phyloP scores from a whole-genome alignment of 2,329 filamentous ascomycete genomes.

The Orbilia oligospora region DNA sequence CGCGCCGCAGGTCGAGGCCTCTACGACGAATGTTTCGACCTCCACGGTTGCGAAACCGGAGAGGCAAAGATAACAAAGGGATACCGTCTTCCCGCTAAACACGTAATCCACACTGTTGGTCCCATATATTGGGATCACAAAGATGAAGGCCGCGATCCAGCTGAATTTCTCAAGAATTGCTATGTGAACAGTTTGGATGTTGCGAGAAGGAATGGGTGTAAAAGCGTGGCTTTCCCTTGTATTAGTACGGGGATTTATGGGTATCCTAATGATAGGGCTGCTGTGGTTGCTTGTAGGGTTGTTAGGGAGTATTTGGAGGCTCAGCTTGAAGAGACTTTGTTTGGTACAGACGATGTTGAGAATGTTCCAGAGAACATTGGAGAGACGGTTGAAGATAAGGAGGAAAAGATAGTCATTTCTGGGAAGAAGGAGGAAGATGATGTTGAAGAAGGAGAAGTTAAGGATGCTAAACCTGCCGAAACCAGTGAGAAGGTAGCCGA shows the following conservation, averaged over 20 bases:
- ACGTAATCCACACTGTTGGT: slow-evolving; percentile 91
- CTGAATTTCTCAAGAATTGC: slow-evolving; percentile 72
- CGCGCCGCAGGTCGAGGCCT: slow-evolving; percentile 80
- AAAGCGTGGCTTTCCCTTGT: slow-evolving; percentile 83
- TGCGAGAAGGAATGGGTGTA: slow-evolving; percentile 77
- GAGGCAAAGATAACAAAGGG: slow-evolving; percentile 85
- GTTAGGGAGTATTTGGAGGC: slow-evolving; percentile 71
- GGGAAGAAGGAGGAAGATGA: not conserved
- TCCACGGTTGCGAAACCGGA: slow-evolving; percentile 83
- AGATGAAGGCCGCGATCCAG: slow-evolving; percentile 66
- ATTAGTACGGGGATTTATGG: slow-evolving; percentile 93
- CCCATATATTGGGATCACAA: slow-evolving; percentile 76
- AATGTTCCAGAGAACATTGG: slow-evolving; percentile 4
- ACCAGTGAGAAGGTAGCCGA: not conserved
- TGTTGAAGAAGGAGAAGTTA: not conserved
- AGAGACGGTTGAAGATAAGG: slow-evolving; percentile 3
- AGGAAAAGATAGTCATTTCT: not conserved
- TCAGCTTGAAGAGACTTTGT: slow-evolving; percentile 61
- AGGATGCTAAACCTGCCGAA: not conserved
- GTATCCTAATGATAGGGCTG: slow-evolving; percentile 82
- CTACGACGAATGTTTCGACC: slow-evolving; percentile 77
- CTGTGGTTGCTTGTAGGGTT: slow-evolving; percentile 76
- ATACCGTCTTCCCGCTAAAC: slow-evolving; percentile 80
- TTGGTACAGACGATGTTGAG: slow-evolving; percentile 67
- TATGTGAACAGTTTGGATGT: slow-evolving; percentile 81